Percentiles rank a stretch among this genome's conserved stretches.
phyloP scores from a whole-genome alignment of 1,284 basidiomycete genomes.

The Cutaneotrichosporon sp. region DNA sequence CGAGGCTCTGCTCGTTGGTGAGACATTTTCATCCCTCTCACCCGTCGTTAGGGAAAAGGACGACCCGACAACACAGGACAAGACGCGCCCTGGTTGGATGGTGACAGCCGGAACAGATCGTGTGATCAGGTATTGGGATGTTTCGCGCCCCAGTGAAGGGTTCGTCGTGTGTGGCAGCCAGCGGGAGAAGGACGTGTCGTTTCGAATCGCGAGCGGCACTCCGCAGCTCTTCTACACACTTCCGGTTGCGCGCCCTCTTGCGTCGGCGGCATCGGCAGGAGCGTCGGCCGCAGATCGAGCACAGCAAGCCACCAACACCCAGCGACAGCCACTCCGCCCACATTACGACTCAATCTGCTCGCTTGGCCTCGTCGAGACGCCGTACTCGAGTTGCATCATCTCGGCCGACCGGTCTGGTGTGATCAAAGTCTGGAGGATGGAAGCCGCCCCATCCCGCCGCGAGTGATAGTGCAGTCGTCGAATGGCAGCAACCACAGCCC shows the following conservation, averaged over 20 bases:
- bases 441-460: slow-evolving; percentile 22
- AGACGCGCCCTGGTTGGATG: slow-evolving; percentile 35
- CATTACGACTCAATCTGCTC: slow-evolving; percentile 51
- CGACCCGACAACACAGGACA: not conserved
- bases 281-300: not conserved
- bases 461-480: no score
- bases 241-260: slow-evolving; percentile 27
- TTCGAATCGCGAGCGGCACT: slow-evolving; percentile 28
- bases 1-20: slow-evolving; percentile 36
- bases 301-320: slow-evolving; percentile 22
- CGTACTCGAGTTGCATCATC: slow-evolving; percentile 50
- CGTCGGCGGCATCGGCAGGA: not conserved
- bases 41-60: slow-evolving; percentile 22
- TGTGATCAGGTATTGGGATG: slow-evolving; percentile 50
- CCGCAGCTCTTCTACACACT: slow-evolving; percentile 34
- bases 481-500: no score
- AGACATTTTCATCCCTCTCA: slow-evolving; percentile 32
- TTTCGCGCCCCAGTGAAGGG: slow-evolving; percentile 36
- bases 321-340: slow-evolving; percentile 49
- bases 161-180: slow-evolving; percentile 50
- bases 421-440: slow-evolving; percentile 53
- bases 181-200: slow-evolving; percentile 49
- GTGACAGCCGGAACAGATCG: slow-evolving; percentile 50
- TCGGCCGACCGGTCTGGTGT: slow-evolving; percentile 50
- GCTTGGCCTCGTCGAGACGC: slow-evolving; percentile 48